Percentiles rank a stretch among this genome's conserved stretches.
phyloP scores from a whole-genome alignment of 2,329 filamentous ascomycete species.

The Penicillium palitans region DNA sequence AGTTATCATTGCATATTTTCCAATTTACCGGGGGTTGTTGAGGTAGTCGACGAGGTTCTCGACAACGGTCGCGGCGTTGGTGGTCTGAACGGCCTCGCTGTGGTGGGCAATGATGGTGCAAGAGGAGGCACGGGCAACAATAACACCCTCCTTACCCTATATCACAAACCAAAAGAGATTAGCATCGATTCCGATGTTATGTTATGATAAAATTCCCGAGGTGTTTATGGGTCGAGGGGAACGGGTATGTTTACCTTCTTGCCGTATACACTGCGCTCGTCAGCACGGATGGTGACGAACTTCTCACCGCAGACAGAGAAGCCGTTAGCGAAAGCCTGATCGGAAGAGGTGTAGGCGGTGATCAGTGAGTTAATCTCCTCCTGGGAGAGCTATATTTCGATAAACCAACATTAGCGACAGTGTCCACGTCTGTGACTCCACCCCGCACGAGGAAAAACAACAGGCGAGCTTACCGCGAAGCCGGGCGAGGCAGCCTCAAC shows the following conservation, averaged over 20 bases:
- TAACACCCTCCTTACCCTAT: conserved; percentile 76
- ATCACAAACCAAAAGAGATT: conserved; percentile 11
- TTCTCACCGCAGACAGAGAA: conserved; percentile 74
- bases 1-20: conserved; percentile 10
- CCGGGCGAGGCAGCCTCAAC: conserved; percentile 70
- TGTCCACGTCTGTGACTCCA: neutral
- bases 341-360: conserved; percentile 52
- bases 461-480: conserved; percentile 65
- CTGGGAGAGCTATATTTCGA: conserved; percentile 48
- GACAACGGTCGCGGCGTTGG: conserved; percentile 74
- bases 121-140: conserved; percentile 82
- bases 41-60: conserved; percentile 86
- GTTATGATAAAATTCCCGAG: neutral
- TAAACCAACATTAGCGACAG: neutral
- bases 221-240: conserved; percentile 26
- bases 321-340: conserved; percentile 58
- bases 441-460: conserved; percentile 10
- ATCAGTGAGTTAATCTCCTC: conserved; percentile 58
- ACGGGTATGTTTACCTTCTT: conserved; percentile 65
- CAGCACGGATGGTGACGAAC: conserved; percentile 74
- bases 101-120: conserved; percentile 89
- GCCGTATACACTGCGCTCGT: conserved; percentile 77
- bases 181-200: neutral
- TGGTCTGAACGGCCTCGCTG: conserved; percentile 69
- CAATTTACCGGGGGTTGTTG: conserved; percentile 67